phyloP scores from a whole-genome alignment of 805 yeast species.

The Monosporozyma aquatica region DNA sequence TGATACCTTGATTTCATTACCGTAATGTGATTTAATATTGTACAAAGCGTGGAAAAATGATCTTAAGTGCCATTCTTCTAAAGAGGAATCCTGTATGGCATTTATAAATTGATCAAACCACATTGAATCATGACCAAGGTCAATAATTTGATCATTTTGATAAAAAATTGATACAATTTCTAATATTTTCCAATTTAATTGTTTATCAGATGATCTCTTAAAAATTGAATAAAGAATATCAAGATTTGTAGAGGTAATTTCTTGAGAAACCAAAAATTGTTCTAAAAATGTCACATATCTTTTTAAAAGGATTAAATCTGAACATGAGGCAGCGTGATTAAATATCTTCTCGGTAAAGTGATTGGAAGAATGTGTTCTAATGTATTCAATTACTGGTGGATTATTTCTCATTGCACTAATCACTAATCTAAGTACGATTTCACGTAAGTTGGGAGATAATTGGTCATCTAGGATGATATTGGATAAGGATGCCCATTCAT shows the following conservation, averaged over 20 bases:
- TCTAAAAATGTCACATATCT: constrained; percentile 23
- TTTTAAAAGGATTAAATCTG: constrained; percentile 11
- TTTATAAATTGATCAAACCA: constrained; percentile 25
- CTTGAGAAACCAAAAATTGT: background rate
- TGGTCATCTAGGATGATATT: constrained; percentile 11
- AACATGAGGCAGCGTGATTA: background rate
- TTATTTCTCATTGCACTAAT: constrained; percentile 70
- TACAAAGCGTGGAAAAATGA: constrained; percentile 34
- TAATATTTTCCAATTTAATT: constrained; percentile 22
- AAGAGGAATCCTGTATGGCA: constrained; percentile 19
- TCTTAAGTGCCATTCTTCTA: constrained; percentile 36
- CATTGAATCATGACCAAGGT: background rate
- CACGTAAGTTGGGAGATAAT: constrained; percentile 31
- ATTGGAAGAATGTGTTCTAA: constrained; percentile 16
- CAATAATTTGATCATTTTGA: background rate
- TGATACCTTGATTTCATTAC: constrained; percentile 27
- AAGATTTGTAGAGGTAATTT: constrained; percentile 8
- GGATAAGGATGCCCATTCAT: constrained; percentile 21
- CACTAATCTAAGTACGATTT: constrained; percentile 49
- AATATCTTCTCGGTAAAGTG: background rate
- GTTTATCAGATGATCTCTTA: constrained; percentile 13
- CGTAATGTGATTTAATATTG: constrained; percentile 28
- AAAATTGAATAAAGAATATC: constrained; percentile 15
- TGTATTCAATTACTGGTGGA: constrained; percentile 43
- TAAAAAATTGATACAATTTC: constrained; percentile 22